phyloP scores from a whole-genome alignment of 2,329 filamentous ascomycete genomes.

The Aaosphaeria arxii region DNA sequence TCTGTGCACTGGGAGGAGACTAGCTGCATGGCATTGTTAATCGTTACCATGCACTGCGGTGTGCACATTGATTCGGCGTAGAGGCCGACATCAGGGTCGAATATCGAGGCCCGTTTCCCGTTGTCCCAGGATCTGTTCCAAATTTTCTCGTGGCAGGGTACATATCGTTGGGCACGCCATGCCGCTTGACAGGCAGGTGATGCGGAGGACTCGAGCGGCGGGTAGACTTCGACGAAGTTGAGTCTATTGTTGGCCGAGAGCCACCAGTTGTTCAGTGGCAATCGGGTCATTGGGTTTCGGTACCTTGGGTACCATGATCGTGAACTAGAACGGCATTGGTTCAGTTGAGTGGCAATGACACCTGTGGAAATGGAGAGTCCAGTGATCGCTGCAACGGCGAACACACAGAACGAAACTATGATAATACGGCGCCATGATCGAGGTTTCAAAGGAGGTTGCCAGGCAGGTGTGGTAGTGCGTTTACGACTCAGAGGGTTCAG shows the following conservation, averaged over 20 bases:
- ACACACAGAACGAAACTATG: constrained; percentile 2
- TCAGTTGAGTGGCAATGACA: constrained; percentile 4
- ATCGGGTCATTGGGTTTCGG: not conserved
- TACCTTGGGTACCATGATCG: too few relatives aligned
- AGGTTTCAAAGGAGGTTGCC: constrained; percentile 1
- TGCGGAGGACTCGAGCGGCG: not conserved
- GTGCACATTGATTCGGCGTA: constrained; percentile 4
- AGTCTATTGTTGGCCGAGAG: constrained; percentile 4
- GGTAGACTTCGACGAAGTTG: constrained; percentile 6
- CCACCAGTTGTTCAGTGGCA: constrained; percentile 1
- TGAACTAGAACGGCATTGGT: too few relatives aligned
- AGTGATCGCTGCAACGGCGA: constrained; percentile 1
- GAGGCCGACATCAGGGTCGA: constrained; percentile 6
- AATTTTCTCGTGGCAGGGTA: constrained; percentile 12
- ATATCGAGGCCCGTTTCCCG: constrained; percentile 6
- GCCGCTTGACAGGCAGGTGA: constrained; percentile 4
- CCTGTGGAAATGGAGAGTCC: constrained; percentile 6
- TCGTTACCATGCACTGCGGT: not conserved
- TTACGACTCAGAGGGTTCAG: not conserved
- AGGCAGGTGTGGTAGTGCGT: not conserved
- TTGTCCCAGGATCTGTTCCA: constrained; percentile 12
- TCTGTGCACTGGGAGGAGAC: constrained; percentile 7
- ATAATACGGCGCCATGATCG: constrained; percentile 5
- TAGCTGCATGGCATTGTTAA: constrained; percentile 3
- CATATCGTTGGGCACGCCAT: constrained; percentile 3